A percentile compares a stretch with the other conserved stretches of the same genome.
Conservation (phyloP, 2,329 filamentous ascomycete genomes). For the Aspergillus uvarum region DNA sequence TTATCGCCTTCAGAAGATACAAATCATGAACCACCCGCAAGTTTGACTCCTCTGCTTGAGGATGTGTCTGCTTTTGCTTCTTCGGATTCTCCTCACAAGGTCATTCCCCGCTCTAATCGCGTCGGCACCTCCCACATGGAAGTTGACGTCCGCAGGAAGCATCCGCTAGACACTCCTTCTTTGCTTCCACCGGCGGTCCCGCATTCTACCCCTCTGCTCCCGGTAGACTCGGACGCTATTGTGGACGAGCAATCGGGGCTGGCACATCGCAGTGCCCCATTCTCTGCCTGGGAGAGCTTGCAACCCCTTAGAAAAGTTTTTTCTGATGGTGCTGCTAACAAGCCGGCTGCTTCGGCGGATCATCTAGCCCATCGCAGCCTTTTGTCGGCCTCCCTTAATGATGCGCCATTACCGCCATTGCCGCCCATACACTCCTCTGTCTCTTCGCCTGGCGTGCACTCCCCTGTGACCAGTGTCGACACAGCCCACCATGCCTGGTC, state of each 20-base stretch:
- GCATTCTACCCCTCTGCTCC: conserved; percentile 26
- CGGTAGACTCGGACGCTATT: conserved; percentile 28
- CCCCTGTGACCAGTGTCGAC: conserved; percentile 22
- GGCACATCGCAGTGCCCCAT: conserved; percentile 20
- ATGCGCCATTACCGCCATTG: conserved; percentile 24
- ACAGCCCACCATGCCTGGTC: conserved; percentile 22
- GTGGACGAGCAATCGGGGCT: conserved; percentile 23
- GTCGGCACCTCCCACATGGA: conserved; percentile 38
- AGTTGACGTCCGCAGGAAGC: conserved; percentile 37
- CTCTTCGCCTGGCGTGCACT: conserved; percentile 21
- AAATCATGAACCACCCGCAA: conserved; percentile 33
- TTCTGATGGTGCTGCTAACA: conserved; percentile 27
- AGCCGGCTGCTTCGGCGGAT: conserved; percentile 20
- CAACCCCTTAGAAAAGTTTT: conserved; percentile 23
- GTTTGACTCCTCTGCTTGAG: conserved; percentile 31
- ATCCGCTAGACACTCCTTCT: conserved; percentile 31
- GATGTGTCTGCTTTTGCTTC: conserved; percentile 31
- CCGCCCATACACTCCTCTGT: conserved; percentile 23
- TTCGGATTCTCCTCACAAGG: conserved; percentile 28
- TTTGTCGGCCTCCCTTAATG: conserved; percentile 29
- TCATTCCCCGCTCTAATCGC: conserved; percentile 29
- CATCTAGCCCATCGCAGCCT: conserved; percentile 25
- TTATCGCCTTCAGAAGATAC: conserved; percentile 31
- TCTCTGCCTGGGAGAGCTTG: conserved; percentile 19
- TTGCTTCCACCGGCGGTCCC: conserved; percentile 26